These are phyloP conservation scores for Hyaloraphidium curvatum DNA, from an alignment of 192 early-diverging fungal species.

Conservation along the genomic window DNA sequence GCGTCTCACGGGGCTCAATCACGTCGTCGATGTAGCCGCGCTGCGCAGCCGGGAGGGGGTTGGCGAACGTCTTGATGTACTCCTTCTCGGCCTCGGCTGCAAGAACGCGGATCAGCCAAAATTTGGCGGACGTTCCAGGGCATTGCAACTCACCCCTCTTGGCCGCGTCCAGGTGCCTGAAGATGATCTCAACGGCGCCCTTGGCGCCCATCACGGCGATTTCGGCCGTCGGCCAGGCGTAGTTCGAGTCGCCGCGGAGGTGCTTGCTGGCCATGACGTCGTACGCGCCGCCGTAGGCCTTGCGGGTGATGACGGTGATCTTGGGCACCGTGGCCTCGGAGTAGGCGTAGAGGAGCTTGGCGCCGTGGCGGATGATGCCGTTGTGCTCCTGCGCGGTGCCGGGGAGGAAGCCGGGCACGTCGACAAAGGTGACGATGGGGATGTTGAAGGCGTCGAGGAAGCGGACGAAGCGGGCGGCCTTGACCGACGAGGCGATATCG, in stretches of 20 bases:
- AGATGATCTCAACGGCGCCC: constrained; percentile 94
- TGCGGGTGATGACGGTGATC: constrained; percentile 82
- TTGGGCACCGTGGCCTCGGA: constrained; percentile 95
- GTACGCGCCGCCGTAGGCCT: constrained; percentile 95
- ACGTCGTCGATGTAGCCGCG: constrained; percentile 69
- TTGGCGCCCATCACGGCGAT: constrained; percentile 98
- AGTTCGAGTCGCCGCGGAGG: constrained; percentile 54
- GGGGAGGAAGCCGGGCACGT: constrained; percentile 92
- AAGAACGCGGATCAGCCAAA: neutral
- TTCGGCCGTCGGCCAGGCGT: constrained; percentile 27
- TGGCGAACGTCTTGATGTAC: constrained; percentile 73
- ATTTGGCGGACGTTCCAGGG: too few relatives aligned
- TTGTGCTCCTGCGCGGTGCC: constrained; percentile 86
- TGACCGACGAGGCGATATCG: constrained; percentile 86
- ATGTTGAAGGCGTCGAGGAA: constrained; percentile 96
- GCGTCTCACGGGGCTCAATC: constrained; percentile 33
- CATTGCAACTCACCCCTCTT: constrained; percentile 27
- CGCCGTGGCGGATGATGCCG: constrained; percentile 90
- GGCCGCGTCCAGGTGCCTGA: constrained; percentile 28
- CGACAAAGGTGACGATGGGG: constrained; percentile 81
- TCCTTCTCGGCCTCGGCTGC: neutral
- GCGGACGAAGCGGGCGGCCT: constrained; percentile 87
- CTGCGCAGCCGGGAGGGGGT: constrained; percentile 82
- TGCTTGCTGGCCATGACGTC: constrained; percentile 95
- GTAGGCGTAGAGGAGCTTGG: constrained; percentile 89